Evolutionary conservation across 2,329 filamentous ascomycete genomes (phyloP).

Genomic region (Xylariaceae sp.): DNA sequence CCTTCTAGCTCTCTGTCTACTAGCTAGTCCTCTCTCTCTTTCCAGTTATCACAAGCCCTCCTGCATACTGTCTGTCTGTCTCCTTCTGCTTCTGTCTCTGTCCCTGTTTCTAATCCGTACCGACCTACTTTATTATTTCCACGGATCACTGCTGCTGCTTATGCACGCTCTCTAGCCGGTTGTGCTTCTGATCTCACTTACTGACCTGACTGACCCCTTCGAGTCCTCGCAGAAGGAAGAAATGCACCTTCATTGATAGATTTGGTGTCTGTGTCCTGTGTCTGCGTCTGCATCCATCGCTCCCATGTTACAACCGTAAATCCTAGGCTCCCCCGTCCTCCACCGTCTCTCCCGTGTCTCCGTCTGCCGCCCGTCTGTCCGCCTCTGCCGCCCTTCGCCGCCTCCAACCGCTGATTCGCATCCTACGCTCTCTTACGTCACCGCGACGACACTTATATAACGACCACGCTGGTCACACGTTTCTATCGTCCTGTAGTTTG

Average conservation of each 20-base stretch:
- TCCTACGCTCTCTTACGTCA: slow-evolving; percentile 11
- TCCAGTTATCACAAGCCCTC: background rate
- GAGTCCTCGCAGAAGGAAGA: slow-evolving; percentile 6
- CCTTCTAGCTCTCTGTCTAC: background rate
- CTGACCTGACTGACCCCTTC: background rate
- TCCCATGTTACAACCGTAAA: slow-evolving; percentile 27
- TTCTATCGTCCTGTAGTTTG: background rate
- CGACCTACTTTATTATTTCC: background rate
- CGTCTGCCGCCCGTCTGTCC: slow-evolving; percentile 9
- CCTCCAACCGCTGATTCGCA: background rate
- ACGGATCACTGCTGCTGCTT: background rate
- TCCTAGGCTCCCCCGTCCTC: slow-evolving; percentile 7
- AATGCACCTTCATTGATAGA: slow-evolving; percentile 13
- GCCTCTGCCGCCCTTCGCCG: slow-evolving; percentile 13
- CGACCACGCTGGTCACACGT: slow-evolving; percentile 6
- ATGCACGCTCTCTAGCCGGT: background rate
- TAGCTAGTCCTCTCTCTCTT: background rate
- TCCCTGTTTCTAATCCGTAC: background rate
- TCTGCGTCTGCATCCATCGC: slow-evolving; percentile 11
- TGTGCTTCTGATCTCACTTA: slow-evolving; percentile 2
- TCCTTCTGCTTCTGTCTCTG: background rate
- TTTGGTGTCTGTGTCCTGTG: background rate
- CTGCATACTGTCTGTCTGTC: background rate
- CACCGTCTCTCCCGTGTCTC: slow-evolving; percentile 16
- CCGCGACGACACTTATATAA: slow-evolving; percentile 1